These are phyloP conservation scores for Plasmodium adleri DNA, from an alignment of 169 alveolate species.

Conservation along the genomic window DNA sequence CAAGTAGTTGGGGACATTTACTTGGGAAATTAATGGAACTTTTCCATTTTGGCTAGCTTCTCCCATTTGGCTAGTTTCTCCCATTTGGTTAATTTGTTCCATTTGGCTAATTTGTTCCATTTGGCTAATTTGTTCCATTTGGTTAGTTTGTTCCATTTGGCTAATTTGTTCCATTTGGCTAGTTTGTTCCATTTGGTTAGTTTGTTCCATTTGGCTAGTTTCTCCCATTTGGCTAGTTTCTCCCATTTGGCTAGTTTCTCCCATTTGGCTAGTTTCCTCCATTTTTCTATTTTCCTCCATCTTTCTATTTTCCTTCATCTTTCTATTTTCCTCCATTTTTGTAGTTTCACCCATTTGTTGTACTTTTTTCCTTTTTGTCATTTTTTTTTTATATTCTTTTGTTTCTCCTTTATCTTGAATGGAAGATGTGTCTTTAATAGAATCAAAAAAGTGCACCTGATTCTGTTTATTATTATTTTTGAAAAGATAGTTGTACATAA, in stretches of 20 bases:
- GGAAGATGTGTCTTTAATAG: not conserved
- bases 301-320: not conserved
- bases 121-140: too few relatives aligned
- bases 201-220: too few relatives aligned
- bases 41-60: too few relatives aligned
- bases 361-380: not conserved
- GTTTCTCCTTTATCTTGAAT: not conserved
- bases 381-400: not conserved
- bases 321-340: not conserved
- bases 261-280: not conserved
- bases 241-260: not conserved
- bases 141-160: too few relatives aligned
- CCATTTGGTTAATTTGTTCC: too few relatives aligned
- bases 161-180: too few relatives aligned
- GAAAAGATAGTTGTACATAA: slow-evolving; percentile 16
- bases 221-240: not conserved
- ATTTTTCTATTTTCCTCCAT: not conserved
- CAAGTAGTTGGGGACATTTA: not conserved
- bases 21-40: too few relatives aligned
- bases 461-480: not conserved
- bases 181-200: too few relatives aligned
- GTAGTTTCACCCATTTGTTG: not conserved
- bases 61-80: too few relatives aligned
- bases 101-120: too few relatives aligned
- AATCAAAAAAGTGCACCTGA: not conserved